Evolutionary conservation across 73 alveolate genomes (phyloP).

Genomic region (Tetrahymena malaccensis): DNA sequence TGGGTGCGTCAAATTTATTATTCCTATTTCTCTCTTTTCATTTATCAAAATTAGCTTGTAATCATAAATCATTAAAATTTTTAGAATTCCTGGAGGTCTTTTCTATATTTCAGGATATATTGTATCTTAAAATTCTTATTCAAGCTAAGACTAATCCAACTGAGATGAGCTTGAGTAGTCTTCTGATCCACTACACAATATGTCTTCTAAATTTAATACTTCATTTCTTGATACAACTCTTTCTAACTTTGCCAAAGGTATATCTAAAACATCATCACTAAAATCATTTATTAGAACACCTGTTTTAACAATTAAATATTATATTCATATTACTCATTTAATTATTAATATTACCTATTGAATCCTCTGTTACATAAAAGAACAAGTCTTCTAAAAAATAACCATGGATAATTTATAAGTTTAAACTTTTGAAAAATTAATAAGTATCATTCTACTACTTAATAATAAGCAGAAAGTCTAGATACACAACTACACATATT

Average conservation of each 20-base stretch:
- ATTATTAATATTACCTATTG: not conserved
- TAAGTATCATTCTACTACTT: not conserved
- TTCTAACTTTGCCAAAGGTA: not conserved
- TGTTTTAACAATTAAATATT: not conserved
- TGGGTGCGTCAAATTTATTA: not conserved
- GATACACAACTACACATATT: not conserved
- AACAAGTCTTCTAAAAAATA: not conserved
- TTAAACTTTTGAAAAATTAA: not conserved
- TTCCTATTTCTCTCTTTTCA: not conserved
- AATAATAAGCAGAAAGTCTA: not conserved
- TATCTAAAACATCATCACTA: not conserved
- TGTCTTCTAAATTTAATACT: not conserved
- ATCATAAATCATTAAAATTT: not conserved
- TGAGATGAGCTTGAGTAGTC: not conserved
- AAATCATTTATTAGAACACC: not conserved
- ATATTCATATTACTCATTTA: not conserved
- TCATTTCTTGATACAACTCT: not conserved
- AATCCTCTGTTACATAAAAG: not conserved
- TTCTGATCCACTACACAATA: not conserved
- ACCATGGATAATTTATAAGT: not conserved
- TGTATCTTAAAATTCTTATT: not conserved
- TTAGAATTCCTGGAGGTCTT: not conserved
- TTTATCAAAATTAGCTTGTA: not conserved
- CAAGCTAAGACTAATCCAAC: not conserved
- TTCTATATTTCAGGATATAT: not conserved